Evolutionary conservation across 163 green algal species (phyloP), one percentile per base, ranked within the genome.

Genomic region (Prototheca stagnorum): DNA sequence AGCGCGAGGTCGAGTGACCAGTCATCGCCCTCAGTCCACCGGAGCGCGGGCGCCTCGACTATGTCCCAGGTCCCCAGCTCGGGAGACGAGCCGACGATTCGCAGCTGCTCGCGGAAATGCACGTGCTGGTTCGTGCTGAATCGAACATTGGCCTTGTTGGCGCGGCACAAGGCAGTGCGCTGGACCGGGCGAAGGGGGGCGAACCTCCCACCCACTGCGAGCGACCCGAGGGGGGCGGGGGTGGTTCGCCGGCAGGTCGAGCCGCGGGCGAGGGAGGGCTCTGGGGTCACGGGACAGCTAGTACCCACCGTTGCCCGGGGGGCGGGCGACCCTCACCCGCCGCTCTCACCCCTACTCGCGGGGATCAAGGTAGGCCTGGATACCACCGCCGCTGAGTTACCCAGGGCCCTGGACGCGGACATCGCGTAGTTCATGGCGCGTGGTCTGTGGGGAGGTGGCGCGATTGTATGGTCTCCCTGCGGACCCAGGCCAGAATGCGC

Each of bases 271-370:
- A 77, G 54, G 37, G 58, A 55, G 19, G 63, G 53, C 0, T 73
- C 54, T 5, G 61, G 37, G 3, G 70, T 77, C 37, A 67, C 67
- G 27, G 54, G 23, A 3, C 41, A 70, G 31, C 49, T 67, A 12
- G 61, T 63, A 9, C 47, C 77, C 34, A n/a, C n/a, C n/a, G n/a
- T n/a, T n/a, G n/a, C n/a, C n/a, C n/a, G n/a, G n/a, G n/a, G n/a
- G n/a, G n/a, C n/a, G n/a, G n/a, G n/a, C n/a, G n/a, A n/a, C n/a
- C n/a, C n/a, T n/a, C n/a, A n/a, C n/a, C n/a, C n/a, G n/a, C n/a
- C n/a, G n/a, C n/a, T n/a, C n/a, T n/a, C n/a, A n/a, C n/a, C n/a
- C n/a, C n/a, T n/a, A n/a, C n/a, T n/a, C n/a, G n/a, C n/a, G n/a
- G n/a, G n/a, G n/a, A n/a, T n/a, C n/a, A n/a, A n/a, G n/a, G n/a